phyloP scores from a whole-genome alignment of 2,329 filamentous ascomycete genomes.

The Fusarium sp. region DNA sequence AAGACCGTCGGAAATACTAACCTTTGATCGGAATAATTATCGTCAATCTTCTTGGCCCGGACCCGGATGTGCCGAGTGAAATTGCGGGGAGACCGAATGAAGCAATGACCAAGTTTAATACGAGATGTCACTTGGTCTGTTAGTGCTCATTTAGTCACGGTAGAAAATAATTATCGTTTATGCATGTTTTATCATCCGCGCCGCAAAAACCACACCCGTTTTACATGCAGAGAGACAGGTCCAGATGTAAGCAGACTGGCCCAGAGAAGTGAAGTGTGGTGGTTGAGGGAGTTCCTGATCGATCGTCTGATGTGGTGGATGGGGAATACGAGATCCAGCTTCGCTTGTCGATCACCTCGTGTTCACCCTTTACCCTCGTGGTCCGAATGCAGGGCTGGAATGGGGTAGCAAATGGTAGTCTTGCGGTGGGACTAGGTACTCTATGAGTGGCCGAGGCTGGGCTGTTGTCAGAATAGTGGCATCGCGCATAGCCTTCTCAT shows the following conservation, averaged over 20 bases:
- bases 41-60: not conserved
- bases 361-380: conserved; percentile 19
- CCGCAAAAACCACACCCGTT: conserved; percentile 16
- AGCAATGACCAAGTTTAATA: conserved; percentile 10
- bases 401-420: conserved; percentile 2
- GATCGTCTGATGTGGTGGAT: conserved; percentile 34
- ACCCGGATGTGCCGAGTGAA: conserved; percentile 1
- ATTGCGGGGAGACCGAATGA: conserved; percentile 30
- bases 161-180: conserved; percentile 4
- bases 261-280: not conserved
- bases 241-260: not conserved
- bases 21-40: conserved; percentile 5
- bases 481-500: conserved; percentile 1
- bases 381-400: conserved; percentile 3
- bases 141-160: not conserved
- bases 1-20: conserved; percentile 1
- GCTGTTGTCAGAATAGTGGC: conserved; percentile 14
- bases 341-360: conserved; percentile 42
- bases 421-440: not conserved
- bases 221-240: not conserved
- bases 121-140: conserved; percentile 2
- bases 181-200: conserved; percentile 5
- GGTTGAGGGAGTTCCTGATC: conserved; percentile 6
- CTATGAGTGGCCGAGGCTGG: conserved; percentile 11
- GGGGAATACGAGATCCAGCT: conserved; percentile 44